Evolutionary conservation across 2,329 filamentous ascomycete species (phyloP).

Genomic region (Verticillium tricorpus): DNA sequence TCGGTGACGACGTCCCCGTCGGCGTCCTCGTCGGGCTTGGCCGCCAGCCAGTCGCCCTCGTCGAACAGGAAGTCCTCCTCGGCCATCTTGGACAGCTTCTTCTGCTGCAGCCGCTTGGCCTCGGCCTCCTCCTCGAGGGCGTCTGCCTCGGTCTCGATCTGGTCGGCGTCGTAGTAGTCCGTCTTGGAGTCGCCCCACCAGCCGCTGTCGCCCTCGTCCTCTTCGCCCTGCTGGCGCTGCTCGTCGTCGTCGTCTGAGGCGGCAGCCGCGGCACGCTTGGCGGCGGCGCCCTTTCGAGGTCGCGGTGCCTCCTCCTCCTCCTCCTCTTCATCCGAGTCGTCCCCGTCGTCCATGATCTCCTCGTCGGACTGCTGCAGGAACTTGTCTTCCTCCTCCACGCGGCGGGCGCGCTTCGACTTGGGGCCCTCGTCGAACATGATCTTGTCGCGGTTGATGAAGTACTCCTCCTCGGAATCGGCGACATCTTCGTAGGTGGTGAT

Average conservation of each 20-base stretch:
- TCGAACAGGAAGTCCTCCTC: slow-evolving; percentile 94
- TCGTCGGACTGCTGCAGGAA: slow-evolving; percentile 58
- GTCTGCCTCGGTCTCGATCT: slow-evolving; percentile 57
- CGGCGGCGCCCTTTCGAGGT: slow-evolving; percentile 25
- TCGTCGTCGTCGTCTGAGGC: slow-evolving; percentile 60
- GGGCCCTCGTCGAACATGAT: slow-evolving; percentile 81
- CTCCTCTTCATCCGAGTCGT: slow-evolving; percentile 35
- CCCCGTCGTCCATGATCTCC: slow-evolving; percentile 47
- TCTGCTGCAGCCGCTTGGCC: slow-evolving; percentile 81
- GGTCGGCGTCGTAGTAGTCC: slow-evolving; percentile 90
- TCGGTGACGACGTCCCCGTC: slow-evolving; percentile 69
- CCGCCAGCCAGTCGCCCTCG: slow-evolving; percentile 75
- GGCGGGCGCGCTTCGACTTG: slow-evolving; percentile 70
- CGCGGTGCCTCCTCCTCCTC: slow-evolving; percentile 31
- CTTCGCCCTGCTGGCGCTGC: slow-evolving; percentile 42
- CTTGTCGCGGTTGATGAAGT: slow-evolving; percentile 81
- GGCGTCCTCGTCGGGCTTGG: slow-evolving; percentile 44
- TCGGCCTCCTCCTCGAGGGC: slow-evolving; percentile 91
- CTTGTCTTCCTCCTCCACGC: slow-evolving; percentile 61
- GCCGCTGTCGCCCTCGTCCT: slow-evolving; percentile 54
- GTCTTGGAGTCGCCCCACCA: slow-evolving; percentile 86
- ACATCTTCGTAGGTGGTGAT: slow-evolving; percentile 73
- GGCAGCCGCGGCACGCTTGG: slow-evolving; percentile 38
- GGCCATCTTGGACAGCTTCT: slow-evolving; percentile 82
- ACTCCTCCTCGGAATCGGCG: slow-evolving; percentile 91